phyloP scores from a whole-genome alignment of 1,284 basidiomycete genomes.

The Apiotrichum siamense region DNA sequence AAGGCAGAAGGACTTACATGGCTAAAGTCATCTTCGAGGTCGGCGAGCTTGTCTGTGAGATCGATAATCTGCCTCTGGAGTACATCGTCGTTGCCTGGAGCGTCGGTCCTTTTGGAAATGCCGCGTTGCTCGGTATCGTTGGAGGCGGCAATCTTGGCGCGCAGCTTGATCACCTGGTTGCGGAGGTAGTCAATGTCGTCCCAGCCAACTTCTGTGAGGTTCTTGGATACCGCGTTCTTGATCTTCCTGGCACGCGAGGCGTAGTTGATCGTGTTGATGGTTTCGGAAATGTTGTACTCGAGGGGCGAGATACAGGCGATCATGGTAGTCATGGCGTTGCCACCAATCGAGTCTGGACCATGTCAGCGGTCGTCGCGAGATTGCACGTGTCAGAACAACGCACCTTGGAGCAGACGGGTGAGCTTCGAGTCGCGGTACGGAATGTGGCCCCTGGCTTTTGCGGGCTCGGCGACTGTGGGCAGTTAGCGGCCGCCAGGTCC shows the following conservation, averaged over 20 bases:
- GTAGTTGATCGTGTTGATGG: conserved; percentile 95
- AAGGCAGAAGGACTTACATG: conserved; percentile 24
- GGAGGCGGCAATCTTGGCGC: conserved; percentile 62
- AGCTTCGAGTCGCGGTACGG: conserved; percentile 98
- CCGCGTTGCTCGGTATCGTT: conserved; percentile 51
- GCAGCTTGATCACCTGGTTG: conserved; percentile 69
- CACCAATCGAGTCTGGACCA: conserved; percentile 83
- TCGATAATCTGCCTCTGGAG: conserved; percentile 50
- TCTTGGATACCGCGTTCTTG: conserved; percentile 87
- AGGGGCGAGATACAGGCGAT: conserved; percentile 90
- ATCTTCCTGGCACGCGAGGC: conserved; percentile 96
- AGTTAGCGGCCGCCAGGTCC: conserved; percentile 7
- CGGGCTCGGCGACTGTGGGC: conserved; percentile 78
- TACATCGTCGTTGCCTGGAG: conserved; percentile 72
- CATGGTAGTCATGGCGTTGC: conserved; percentile 97
- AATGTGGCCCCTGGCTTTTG: conserved; percentile 60
- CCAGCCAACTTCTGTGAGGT: conserved; percentile 96
- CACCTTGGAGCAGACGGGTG: conserved; percentile 72
- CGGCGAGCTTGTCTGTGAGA: conserved; percentile 17
- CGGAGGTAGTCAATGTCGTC: conserved; percentile 97
- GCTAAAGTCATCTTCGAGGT: conserved; percentile 43
- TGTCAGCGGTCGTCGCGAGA: not conserved
- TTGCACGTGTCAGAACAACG: not conserved
- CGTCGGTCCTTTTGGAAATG: conserved; percentile 26
- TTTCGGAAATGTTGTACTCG: conserved; percentile 92